Evolutionary conservation across 2,329 filamentous ascomycete genomes (phyloP).

Genomic region (Fusarium devonianum): DNA sequence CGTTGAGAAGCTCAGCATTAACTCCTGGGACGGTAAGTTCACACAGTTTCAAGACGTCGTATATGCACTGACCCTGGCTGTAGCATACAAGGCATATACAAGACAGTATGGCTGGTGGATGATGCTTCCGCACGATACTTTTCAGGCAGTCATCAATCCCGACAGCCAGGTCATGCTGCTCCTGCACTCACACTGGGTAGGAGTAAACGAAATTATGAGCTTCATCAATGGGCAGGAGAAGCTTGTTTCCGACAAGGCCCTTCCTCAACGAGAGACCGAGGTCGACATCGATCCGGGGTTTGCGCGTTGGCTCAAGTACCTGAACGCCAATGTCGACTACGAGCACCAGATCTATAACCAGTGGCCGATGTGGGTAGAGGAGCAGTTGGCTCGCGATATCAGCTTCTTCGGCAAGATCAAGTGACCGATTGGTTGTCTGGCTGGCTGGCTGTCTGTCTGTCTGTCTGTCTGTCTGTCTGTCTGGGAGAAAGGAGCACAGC

Average conservation of each 20-base stretch:
- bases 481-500: neutral
- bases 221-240: constrained; percentile 55
- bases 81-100: constrained; percentile 59
- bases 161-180: constrained; percentile 55
- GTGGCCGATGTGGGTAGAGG: constrained; percentile 64
- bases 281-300: constrained; percentile 52
- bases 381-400: constrained; percentile 55
- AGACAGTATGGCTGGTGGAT: constrained; percentile 66
- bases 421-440: too few species aligned
- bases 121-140: constrained; percentile 60
- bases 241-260: constrained; percentile 43
- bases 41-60: neutral
- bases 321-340: constrained; percentile 56
- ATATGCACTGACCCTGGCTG: constrained; percentile 3
- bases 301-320: constrained; percentile 57
- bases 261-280: constrained; percentile 32
- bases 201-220: constrained; percentile 62
- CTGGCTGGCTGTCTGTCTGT: neutral
- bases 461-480: too few species aligned
- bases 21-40: constrained; percentile 59
- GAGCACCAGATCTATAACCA: constrained; percentile 56
- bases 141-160: constrained; percentile 58
- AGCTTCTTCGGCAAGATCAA: constrained; percentile 56
- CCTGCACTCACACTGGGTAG: constrained; percentile 62
- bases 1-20: constrained; percentile 59